Evolutionary conservation across 2,329 filamentous ascomycete species (phyloP), one percentile per base, ranked within the genome.

Genomic region (Aspergillus japonicus): DNA sequence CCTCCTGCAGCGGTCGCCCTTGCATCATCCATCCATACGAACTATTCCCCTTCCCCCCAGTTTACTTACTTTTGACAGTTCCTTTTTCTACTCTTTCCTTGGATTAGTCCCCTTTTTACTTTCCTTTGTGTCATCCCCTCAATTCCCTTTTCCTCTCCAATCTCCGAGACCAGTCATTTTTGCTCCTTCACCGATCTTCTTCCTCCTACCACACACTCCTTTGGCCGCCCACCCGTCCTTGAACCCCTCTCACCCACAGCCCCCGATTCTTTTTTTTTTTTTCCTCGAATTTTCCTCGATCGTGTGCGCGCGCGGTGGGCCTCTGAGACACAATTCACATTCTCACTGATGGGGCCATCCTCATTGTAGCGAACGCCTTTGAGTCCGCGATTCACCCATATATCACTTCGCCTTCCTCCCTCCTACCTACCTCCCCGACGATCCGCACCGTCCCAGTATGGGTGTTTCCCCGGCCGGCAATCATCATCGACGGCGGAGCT

Each of bases 401-500:
- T 52, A 48, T 51, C 55, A 31, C 35, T 49, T 33, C 54, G 24
- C n/a, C 23, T 35, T 35, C 53, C 35, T 51, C 53, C 53, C 53
- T 39, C 39, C 39, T 42, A 7, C 39, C 16, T 33, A 21, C 35
- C 50, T 39, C 44, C 19, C 33, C 53, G n/a, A 19, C 33, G 53
- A 26, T 51, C 39, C 21, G 44, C 51, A 51, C 42, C 31, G 48
- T 53, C 56, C 51, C 60, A 74, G 48, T 51, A 77, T 77, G 74
- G 73, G 72, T 55, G 62, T 74, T 56, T 68, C 72, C 29, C 64
- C 71, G 50, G 68, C 69, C 48, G 66, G 69, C 48, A 72, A 66
- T 57, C 74, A 76, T 59, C 74, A 77, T 63, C 72, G 74, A 60
- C 71, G 74, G 63, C 73, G 74, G 56, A 77, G 74, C 64, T 77